Evolutionary conservation across 2,329 filamentous ascomycete genomes (phyloP).

Genomic region (Fusarium nisikadoi): DNA sequence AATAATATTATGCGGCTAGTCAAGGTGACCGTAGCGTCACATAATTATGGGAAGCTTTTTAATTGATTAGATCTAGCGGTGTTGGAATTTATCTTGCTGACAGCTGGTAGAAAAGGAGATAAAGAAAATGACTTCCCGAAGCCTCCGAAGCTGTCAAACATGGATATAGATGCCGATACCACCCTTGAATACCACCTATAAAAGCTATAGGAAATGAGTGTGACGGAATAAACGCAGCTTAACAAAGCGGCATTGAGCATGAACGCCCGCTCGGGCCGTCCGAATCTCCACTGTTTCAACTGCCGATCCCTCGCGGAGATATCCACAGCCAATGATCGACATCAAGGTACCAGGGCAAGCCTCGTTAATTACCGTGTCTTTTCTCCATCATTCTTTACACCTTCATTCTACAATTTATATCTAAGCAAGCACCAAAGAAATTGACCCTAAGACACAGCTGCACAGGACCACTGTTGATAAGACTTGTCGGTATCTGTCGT

Average conservation of each 20-base stretch:
- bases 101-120: too few relatives aligned
- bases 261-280: neutral
- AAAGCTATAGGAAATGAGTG: neutral
- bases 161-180: fast-evolving
- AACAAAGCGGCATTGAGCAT: neutral
- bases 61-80: too few relatives aligned
- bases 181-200: neutral
- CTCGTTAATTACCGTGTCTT: neutral
- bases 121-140: too few relatives aligned
- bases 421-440: too few relatives aligned
- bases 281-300: neutral
- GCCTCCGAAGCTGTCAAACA: fast-evolving
- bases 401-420: too few relatives aligned
- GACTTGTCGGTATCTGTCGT: neutral
- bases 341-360: neutral
- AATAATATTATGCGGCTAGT: fast-evolving
- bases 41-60: too few relatives aligned
- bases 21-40: neutral
- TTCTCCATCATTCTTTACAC: neutral
- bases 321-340: neutral
- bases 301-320: neutral
- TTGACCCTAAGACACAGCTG: too few relatives aligned
- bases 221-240: neutral
- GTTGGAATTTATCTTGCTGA: too few relatives aligned
- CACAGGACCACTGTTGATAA: too few relatives aligned